These are phyloP conservation scores for Gnomoniopsis sp. DNA, from an alignment of 2,329 filamentous ascomycete species.

Conservation along the genomic window DNA sequence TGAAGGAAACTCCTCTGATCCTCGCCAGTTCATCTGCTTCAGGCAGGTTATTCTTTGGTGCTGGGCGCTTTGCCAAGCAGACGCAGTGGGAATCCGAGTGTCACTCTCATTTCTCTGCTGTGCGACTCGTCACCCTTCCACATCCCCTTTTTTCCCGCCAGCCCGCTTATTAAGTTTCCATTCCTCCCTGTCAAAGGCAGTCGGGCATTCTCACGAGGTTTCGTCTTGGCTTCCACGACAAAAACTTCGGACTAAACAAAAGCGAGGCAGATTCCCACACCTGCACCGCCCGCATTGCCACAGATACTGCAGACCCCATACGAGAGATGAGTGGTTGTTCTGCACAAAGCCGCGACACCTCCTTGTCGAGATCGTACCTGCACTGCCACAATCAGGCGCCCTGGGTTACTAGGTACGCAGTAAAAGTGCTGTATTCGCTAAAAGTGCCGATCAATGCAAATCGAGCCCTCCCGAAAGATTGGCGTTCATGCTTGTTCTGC, in stretches of 20 bases:
- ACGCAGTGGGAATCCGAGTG: not conserved
- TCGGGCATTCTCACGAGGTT: not conserved
- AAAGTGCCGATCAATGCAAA: constrained; percentile 15
- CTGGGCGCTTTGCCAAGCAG: not conserved
- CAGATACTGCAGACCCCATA: too few species aligned
- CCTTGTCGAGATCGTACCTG: not conserved
- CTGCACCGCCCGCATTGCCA: not conserved
- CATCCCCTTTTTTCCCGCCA: not conserved
- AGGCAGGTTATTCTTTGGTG: not conserved
- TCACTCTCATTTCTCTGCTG: not conserved
- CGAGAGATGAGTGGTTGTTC: too few species aligned
- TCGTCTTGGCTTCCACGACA: not conserved
- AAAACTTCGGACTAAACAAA: not conserved
- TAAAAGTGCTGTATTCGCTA: too few species aligned
- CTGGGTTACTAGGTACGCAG: too few species aligned
- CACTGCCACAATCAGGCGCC: constrained; percentile 14
- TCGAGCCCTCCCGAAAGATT: constrained; percentile 8
- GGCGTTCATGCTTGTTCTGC: constrained; percentile 7
- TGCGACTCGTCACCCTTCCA: not conserved
- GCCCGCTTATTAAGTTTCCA: not conserved
- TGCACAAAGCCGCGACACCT: not conserved
- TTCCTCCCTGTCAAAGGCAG: too few species aligned
- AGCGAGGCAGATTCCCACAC: not conserved
- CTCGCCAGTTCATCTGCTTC: not conserved
- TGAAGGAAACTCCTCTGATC: not conserved